These are phyloP conservation scores for Pachysandra terminalis DNA, from an alignment of 164 flowering plant genomes.

Conservation along the genomic window DNA sequence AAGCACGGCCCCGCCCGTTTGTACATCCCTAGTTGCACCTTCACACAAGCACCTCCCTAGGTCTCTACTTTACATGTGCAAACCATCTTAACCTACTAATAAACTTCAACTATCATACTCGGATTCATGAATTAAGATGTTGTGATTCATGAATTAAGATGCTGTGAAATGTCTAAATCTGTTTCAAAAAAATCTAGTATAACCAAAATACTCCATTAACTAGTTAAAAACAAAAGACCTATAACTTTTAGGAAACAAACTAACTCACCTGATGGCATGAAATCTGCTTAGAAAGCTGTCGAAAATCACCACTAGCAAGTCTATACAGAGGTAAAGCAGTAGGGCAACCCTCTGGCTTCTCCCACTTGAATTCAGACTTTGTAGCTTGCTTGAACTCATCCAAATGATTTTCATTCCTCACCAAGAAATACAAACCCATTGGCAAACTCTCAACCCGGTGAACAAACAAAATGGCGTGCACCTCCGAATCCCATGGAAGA, in stretches of 20 bases:
- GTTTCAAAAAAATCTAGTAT: too few species aligned
- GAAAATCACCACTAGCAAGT: constrained; percentile 59
- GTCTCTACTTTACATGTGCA: too few species aligned
- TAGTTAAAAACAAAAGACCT: not conserved
- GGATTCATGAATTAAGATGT: too few species aligned
- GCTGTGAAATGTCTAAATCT: not conserved
- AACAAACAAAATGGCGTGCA: constrained; percentile 82
- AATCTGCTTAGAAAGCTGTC: constrained; percentile 49
- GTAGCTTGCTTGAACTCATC: constrained; percentile 53
- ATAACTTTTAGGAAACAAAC: not conserved
- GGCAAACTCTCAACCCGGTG: constrained; percentile 73
- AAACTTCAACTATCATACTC: too few species aligned
- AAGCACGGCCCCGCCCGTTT: too few species aligned
- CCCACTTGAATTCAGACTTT: constrained; percentile 68
- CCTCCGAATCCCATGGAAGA: constrained; percentile 80
- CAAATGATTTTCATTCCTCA: constrained; percentile 81
- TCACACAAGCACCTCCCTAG: too few species aligned
- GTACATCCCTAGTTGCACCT: too few species aligned
- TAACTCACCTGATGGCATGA: constrained; percentile 85
- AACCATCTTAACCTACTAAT: too few species aligned
- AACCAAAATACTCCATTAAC: too few species aligned
- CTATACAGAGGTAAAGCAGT: constrained; percentile 69
- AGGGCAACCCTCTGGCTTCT: constrained; percentile 91
- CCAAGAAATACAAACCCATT: constrained; percentile 84
- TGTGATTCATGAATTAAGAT: not conserved